Evolutionary conservation across 345 rosid species (phyloP).

Genomic region (Eucalyptus leucophloia): DNA sequence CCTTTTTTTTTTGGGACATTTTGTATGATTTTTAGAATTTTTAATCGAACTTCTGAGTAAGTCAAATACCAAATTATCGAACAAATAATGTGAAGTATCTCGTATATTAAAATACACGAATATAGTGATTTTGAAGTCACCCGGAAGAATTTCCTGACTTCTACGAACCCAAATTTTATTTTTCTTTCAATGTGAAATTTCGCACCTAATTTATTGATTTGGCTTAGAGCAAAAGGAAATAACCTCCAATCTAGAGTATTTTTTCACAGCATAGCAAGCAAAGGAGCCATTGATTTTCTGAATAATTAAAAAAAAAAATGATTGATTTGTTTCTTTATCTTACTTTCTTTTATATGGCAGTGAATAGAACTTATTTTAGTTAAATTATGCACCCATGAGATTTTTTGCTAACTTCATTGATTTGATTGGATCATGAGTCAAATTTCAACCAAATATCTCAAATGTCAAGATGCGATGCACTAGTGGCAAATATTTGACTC

Average conservation of each 20-base stretch:
- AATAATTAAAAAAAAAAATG: neutral
- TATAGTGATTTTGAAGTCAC: neutral
- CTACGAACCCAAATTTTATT: neutral
- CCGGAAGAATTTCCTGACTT: neutral
- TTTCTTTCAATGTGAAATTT: neutral
- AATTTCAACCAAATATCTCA: accelerated
- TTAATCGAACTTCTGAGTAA: neutral
- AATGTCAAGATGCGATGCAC: neutral
- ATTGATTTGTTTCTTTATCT: neutral
- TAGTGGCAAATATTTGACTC: neutral
- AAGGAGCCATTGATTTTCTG: neutral
- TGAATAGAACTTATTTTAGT: neutral
- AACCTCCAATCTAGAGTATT: neutral
- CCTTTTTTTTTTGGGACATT: neutral
- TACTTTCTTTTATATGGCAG: neutral
- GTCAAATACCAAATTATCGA: neutral
- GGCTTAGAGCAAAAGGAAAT: neutral
- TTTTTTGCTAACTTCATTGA: neutral
- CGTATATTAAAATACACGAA: neutral
- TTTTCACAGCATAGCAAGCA: neutral
- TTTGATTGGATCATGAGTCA: neutral
- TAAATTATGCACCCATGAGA: neutral
- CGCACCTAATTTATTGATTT: neutral
- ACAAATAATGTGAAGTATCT: neutral
- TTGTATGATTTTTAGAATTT: neutral